phyloP scores from a whole-genome alignment of 2,329 filamentous ascomycete genomes.

The Intubia oerlemansii region DNA sequence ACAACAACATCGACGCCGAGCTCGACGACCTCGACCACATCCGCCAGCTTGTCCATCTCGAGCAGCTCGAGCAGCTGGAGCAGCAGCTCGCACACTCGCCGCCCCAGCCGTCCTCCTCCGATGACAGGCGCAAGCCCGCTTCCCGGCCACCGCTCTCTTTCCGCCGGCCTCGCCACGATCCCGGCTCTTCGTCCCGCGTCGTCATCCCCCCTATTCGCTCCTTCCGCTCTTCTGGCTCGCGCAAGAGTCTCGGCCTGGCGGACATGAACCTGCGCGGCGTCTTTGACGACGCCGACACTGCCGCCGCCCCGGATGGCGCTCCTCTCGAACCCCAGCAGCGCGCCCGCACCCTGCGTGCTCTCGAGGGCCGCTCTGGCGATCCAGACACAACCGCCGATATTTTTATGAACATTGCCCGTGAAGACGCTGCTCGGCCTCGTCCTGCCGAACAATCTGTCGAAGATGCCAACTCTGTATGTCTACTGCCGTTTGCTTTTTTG shows the following conservation, averaged over 20 bases:
- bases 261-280: slow-evolving; percentile 20
- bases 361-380: slow-evolving; percentile 25
- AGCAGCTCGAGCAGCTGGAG: too few species aligned
- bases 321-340: slow-evolving; percentile 19
- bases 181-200: slow-evolving; percentile 8
- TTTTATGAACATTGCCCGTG: slow-evolving; percentile 35
- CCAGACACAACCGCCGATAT: slow-evolving; percentile 35
- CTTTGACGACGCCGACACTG: slow-evolving; percentile 19
- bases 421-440: slow-evolving; percentile 17
- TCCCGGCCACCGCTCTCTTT: slow-evolving; percentile 29
- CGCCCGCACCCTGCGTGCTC: slow-evolving; percentile 26
- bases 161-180: slow-evolving; percentile 17
- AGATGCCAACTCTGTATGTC: too few species aligned
- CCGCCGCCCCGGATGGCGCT: slow-evolving; percentile 7
- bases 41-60: not conserved
- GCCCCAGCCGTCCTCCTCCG: slow-evolving; percentile 15
- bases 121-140: slow-evolving; percentile 24
- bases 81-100: not conserved
- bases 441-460: too few species aligned
- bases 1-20: not conserved
- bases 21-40: not conserved
- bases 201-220: slow-evolving; percentile 30
- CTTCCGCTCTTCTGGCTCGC: slow-evolving; percentile 34
- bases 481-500: not conserved
- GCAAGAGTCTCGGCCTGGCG: slow-evolving; percentile 30